Evolutionary conservation across 257 asterid genomes (phyloP).

Genomic region (Jasminum sambac): DNA sequence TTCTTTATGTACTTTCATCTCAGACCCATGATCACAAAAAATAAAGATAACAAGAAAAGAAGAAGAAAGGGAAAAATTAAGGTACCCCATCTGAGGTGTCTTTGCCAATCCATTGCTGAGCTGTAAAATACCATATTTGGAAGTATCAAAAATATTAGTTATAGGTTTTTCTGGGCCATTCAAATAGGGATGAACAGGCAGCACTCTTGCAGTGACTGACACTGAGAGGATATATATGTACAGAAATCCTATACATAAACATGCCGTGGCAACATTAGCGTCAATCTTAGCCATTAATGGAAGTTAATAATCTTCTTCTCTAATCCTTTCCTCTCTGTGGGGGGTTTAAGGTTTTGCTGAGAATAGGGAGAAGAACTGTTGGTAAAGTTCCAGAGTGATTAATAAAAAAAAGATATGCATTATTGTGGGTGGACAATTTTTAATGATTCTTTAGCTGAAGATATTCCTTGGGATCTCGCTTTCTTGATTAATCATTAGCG

Average conservation of each 20-base stretch:
- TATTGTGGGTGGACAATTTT: slow-evolving; percentile 30
- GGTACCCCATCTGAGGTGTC: slow-evolving; percentile 83
- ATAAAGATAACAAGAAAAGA: not conserved
- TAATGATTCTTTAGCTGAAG: not conserved
- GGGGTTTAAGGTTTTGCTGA: not conserved
- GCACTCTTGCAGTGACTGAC: slow-evolving; percentile 33
- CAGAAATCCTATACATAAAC: slow-evolving; percentile 32
- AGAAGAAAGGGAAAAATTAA: not conserved
- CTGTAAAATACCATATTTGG: slow-evolving; percentile 76
- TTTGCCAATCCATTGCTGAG: slow-evolving; percentile 71
- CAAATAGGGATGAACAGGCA: slow-evolving; percentile 64
- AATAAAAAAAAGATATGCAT: slow-evolving; percentile 10
- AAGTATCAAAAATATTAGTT: slow-evolving; percentile 64
- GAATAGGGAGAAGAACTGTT: not conserved
- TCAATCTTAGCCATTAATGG: slow-evolving; percentile 31
- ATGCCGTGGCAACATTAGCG: slow-evolving; percentile 24
- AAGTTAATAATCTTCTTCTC: slow-evolving; percentile 18
- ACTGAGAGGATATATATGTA: slow-evolving; percentile 37
- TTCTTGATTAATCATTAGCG: not conserved
- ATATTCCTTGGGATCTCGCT: not conserved
- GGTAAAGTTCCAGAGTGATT: not conserved
- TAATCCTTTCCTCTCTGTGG: not conserved
- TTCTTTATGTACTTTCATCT: not conserved
- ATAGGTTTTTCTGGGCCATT: slow-evolving; percentile 40
- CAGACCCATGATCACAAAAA: not conserved